Conservation (phyloP, 1,139 yeast genomes). For the Meyerozyma carpophila region DNA sequence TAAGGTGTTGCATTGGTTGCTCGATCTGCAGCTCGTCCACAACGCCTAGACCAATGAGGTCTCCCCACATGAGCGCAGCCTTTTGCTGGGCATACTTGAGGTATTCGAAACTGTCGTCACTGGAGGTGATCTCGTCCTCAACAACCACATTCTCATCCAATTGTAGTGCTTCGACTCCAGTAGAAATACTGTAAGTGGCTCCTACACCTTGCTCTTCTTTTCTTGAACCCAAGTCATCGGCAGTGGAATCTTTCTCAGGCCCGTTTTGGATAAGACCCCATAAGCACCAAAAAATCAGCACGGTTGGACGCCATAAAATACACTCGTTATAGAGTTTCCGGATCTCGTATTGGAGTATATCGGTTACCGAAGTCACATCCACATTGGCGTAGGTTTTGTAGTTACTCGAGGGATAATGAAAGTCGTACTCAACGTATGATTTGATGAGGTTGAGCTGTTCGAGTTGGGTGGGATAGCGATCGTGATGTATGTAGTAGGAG, state of each 20-base stretch:
- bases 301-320: conserved; percentile 76
- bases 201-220: conserved; percentile 28
- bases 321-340: conserved; percentile 58
- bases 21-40: conserved; percentile 31
- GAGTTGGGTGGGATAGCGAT: conserved; percentile 58
- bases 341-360: conserved; percentile 47
- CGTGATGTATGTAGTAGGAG: conserved; percentile 53
- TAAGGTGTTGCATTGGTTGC: conserved; percentile 14
- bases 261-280: conserved; percentile 90
- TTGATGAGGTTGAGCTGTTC: conserved; percentile 69
- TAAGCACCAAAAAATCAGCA: conserved; percentile 74
- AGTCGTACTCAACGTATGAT: conserved; percentile 61
- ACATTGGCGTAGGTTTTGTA: conserved; percentile 18
- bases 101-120: conserved; percentile 77
- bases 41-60: conserved; percentile 59
- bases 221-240: conserved; percentile 11
- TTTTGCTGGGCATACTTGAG: conserved; percentile 72
- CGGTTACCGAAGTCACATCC: conserved; percentile 15
- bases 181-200: conserved; percentile 36
- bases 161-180: conserved; percentile 25
- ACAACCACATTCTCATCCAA: conserved; percentile 18
- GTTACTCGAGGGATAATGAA: conserved; percentile 33
- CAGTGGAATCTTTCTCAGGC: conserved; percentile 23
- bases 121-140: conserved; percentile 33
- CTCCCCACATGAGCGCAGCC: conserved; percentile 68